phyloP scores from a whole-genome alignment of 2,329 filamentous ascomycete species.

The Diaporthe eres region DNA sequence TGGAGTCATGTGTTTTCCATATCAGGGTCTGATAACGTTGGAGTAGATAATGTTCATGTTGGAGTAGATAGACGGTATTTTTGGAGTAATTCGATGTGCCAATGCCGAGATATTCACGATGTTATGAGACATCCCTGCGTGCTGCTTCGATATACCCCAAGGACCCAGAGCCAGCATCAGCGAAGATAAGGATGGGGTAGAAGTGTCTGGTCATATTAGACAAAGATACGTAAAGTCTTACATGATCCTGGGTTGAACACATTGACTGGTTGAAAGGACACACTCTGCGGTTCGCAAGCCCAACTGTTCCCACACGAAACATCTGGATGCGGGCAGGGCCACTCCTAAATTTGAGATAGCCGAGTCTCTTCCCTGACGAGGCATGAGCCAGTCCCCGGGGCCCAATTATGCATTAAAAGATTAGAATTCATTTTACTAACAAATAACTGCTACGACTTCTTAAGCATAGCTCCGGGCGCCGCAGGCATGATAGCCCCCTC shows the following conservation, averaged over 20 bases:
- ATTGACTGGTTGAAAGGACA: background rate
- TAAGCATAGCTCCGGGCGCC: conserved; percentile 65
- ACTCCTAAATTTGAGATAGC: background rate
- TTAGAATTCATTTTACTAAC: background rate
- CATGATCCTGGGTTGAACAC: too few species aligned
- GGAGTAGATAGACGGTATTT: background rate
- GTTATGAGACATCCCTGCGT: background rate
- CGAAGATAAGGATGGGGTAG: background rate
- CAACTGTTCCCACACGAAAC: background rate
- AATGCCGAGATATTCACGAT: background rate
- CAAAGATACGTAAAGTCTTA: background rate
- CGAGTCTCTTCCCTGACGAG: background rate
- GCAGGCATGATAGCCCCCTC: conserved; percentile 74
- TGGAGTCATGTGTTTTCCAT: background rate
- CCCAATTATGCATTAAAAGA: background rate
- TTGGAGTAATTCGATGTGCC: background rate
- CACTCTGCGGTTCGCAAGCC: background rate
- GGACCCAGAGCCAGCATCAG: background rate
- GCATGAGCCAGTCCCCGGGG: too few species aligned
- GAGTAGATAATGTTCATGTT: conserved; percentile 13
- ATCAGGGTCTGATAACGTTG: conserved; percentile 1
- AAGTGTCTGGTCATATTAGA: too few species aligned
- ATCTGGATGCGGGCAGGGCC: background rate
- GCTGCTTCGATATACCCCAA: background rate
- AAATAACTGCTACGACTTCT: conserved; percentile 48